Conservation (phyloP, 768 basidiomycete genomes). For the Mycena filopes region DNA sequence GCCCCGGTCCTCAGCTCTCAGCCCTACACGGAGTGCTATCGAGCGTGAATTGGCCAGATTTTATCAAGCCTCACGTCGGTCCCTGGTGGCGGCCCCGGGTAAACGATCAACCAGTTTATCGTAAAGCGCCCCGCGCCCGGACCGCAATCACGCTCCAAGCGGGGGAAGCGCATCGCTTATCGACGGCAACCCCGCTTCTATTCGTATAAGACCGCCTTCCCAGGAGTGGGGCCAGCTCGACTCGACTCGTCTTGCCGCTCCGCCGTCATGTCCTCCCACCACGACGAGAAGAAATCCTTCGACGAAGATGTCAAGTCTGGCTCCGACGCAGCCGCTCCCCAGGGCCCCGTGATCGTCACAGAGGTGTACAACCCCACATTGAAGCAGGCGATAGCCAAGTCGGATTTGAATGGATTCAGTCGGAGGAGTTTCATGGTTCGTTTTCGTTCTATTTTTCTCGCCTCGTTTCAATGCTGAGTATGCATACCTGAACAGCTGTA, state of each 20-base stretch:
- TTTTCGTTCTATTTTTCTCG: neutral
- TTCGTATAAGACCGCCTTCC: constrained; percentile 13
- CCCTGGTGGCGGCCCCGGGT: too few relatives aligned
- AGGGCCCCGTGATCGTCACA: constrained; percentile 13
- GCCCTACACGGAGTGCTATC: too few relatives aligned
- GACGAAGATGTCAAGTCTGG: constrained; percentile 30
- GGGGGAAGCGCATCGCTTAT: constrained; percentile 6
- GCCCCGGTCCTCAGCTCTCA: too few relatives aligned
- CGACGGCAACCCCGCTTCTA: constrained; percentile 3
- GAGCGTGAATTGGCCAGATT: too few relatives aligned
- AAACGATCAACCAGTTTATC: too few relatives aligned
- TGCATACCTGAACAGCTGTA: constrained; percentile 26
- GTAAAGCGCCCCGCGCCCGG: neutral
- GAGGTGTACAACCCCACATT: constrained; percentile 33
- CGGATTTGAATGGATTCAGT: constrained; percentile 29
- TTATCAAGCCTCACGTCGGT: too few relatives aligned
- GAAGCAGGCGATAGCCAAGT: constrained; percentile 25
- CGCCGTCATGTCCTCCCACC: constrained; percentile 23
- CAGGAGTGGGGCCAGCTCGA: neutral
- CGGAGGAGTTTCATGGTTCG: constrained; percentile 33
- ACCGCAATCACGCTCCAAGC: constrained; percentile 12
- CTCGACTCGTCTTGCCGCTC: neutral
- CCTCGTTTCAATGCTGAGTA: too few relatives aligned
- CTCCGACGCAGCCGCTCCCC: neutral
- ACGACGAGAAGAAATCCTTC: constrained; percentile 33